These are phyloP conservation scores for Picea sitchensis DNA, from an alignment of 75 land plant genomes.

Conservation along the genomic window DNA sequence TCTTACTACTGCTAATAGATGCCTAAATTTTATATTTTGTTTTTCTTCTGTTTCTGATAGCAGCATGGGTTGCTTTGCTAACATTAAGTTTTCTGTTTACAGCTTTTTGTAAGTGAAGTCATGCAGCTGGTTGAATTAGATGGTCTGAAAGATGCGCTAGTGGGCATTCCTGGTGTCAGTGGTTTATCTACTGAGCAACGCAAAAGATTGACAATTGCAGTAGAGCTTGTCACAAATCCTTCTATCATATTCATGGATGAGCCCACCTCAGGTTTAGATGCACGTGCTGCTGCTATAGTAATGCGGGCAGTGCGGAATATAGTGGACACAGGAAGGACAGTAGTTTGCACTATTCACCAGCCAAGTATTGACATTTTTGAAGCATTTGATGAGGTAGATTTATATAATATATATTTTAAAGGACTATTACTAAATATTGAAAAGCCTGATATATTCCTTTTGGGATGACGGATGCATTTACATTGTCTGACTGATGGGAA, in stretches of 20 bases:
- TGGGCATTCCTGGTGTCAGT: conserved; percentile 22
- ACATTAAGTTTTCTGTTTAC: background rate
- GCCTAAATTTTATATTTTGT: too few relatives aligned
- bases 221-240: conserved; percentile 17
- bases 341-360: conserved; percentile 6
- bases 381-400: conserved; percentile 21
- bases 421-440: background rate
- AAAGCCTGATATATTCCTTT: background rate
- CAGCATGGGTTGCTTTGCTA: too few relatives aligned
- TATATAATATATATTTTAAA: background rate
- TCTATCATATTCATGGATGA: conserved; percentile 19
- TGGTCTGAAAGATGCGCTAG: conserved; percentile 18
- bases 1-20: too few relatives aligned
- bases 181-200: conserved; percentile 27
- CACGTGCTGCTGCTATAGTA: conserved; percentile 25
- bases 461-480: background rate
- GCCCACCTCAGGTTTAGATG: conserved; percentile 24
- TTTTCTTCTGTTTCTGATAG: too few relatives aligned
- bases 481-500: background rate
- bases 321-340: conserved; percentile 11
- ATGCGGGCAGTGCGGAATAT: conserved; percentile 23
- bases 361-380: conserved; percentile 25
- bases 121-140: conserved; percentile 19
- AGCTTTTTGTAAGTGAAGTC: conserved; percentile 22
- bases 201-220: conserved; percentile 19